Percentiles rank a stretch among this genome's conserved stretches.
Evolutionary conservation across 495 filamentous ascomycete genomes (phyloP).

Genomic region (Xylaria sp.): DNA sequence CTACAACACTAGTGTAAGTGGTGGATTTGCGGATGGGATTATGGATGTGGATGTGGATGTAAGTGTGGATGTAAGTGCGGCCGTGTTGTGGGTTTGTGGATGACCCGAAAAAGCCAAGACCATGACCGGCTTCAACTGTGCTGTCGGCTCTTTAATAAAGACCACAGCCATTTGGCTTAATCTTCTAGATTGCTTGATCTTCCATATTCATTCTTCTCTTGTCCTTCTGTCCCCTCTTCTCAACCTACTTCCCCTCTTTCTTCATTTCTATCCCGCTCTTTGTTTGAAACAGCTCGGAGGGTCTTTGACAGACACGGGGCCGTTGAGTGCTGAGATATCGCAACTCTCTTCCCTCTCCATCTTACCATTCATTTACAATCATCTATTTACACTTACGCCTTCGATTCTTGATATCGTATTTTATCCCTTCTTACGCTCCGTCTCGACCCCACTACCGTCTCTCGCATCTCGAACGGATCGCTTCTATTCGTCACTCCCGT

Average conservation of each 20-base stretch:
- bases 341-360: conserved; percentile 8
- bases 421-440: conserved; percentile 1
- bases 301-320: conserved; percentile 24
- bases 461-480: conserved; percentile 11
- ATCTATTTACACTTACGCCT: conserved; percentile 11
- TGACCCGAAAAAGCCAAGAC: conserved; percentile 2
- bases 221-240: neutral
- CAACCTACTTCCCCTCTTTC: conserved; percentile 2
- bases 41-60: neutral
- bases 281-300: conserved; percentile 22
- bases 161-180: conserved; percentile 3
- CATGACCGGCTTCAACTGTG: conserved; percentile 9
- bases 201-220: conserved; percentile 18
- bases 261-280: conserved; percentile 24
- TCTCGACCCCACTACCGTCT: neutral
- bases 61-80: neutral
- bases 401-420: conserved; percentile 22
- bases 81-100: neutral
- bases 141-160: conserved; percentile 19
- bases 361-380: conserved; percentile 1
- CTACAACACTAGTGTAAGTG: too few relatives aligned
- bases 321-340: conserved; percentile 14
- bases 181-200: conserved; percentile 16
- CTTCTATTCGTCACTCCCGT: conserved; percentile 1
- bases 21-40: neutral